Conservation (phyloP, 2,329 filamentous ascomycete species). For the Emydomyces testavorans region DNA sequence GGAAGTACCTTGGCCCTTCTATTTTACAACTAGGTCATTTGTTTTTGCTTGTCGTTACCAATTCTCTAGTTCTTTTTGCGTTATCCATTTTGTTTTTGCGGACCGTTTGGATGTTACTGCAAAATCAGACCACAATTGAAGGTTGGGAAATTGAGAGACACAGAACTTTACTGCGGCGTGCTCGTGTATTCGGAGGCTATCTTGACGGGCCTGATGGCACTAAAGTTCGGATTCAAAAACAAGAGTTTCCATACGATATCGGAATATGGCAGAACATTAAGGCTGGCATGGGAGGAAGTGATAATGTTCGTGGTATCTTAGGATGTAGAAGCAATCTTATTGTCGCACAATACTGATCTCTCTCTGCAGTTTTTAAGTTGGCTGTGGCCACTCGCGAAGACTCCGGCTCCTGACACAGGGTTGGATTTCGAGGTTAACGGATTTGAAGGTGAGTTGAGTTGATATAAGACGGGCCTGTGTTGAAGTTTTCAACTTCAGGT, state of each 20-base stretch:
- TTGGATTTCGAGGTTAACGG: constrained; percentile 47
- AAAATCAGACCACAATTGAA: constrained; percentile 54
- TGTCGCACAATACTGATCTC: background rate
- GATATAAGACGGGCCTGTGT: background rate
- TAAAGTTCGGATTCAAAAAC: constrained; percentile 43
- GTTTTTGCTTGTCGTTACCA: constrained; percentile 43
- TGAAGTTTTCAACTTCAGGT: no score
- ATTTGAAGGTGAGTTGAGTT: constrained; percentile 43
- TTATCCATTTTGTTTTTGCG: constrained; percentile 45
- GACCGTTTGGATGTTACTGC: constrained; percentile 43
- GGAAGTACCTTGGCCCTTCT: constrained; percentile 48
- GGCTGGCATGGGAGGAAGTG: constrained; percentile 47
- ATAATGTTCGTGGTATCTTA: constrained; percentile 29
- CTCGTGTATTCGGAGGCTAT: constrained; percentile 44
- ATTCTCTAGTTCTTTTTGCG: constrained; percentile 47
- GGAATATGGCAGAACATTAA: constrained; percentile 50
- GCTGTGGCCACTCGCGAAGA: constrained; percentile 50
- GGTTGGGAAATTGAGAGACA: constrained; percentile 48
- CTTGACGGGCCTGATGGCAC: constrained; percentile 47
- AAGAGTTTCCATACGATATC: constrained; percentile 57
- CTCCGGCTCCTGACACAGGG: constrained; percentile 39
- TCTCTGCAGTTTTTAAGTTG: constrained; percentile 39
- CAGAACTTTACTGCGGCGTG: constrained; percentile 36
- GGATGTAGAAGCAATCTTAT: background rate
- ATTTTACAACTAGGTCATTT: constrained; percentile 43